These are phyloP conservation scores for Chenopodium album DNA, from an alignment of 148 eudicot species.

Conservation along the genomic window DNA sequence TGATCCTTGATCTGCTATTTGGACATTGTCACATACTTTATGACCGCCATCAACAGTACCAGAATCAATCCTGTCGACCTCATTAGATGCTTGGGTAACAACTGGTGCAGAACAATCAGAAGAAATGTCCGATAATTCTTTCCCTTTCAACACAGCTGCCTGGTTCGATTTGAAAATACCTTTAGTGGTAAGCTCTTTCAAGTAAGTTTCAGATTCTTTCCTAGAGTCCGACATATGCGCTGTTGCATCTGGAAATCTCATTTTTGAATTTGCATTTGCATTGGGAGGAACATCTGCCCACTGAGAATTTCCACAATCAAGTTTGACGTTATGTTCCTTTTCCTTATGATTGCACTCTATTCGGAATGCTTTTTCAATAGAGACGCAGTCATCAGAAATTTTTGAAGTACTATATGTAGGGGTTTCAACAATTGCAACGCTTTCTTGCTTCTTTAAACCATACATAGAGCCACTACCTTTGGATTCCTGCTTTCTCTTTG, in stretches of 20 bases:
- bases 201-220: conserved; percentile 26
- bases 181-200: conserved; percentile 27
- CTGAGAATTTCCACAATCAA: conserved; percentile 36
- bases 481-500: conserved; percentile 23
- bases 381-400: conserved; percentile 20
- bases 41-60: conserved; percentile 35
- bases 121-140: conserved; percentile 46
- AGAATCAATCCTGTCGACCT: conserved; percentile 40
- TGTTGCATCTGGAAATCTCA: conserved; percentile 25
- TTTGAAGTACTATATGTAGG: conserved; percentile 24
- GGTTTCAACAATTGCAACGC: conserved; percentile 27
- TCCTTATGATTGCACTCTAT: conserved; percentile 25
- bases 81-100: conserved; percentile 50
- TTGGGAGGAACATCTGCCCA: conserved; percentile 60
- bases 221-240: conserved; percentile 20
- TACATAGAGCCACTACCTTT: conserved; percentile 17
- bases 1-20: conserved; percentile 56
- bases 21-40: conserved; percentile 23
- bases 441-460: conserved; percentile 26
- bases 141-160: conserved; percentile 37
- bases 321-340: conserved; percentile 27
- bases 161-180: conserved; percentile 24
- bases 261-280: conserved; percentile 21
- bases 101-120: conserved; percentile 61
- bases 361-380: conserved; percentile 22